These are phyloP conservation scores for Carex pumila DNA, from an alignment of 176 grass and related monocot genomes.

Conservation along the genomic window DNA sequence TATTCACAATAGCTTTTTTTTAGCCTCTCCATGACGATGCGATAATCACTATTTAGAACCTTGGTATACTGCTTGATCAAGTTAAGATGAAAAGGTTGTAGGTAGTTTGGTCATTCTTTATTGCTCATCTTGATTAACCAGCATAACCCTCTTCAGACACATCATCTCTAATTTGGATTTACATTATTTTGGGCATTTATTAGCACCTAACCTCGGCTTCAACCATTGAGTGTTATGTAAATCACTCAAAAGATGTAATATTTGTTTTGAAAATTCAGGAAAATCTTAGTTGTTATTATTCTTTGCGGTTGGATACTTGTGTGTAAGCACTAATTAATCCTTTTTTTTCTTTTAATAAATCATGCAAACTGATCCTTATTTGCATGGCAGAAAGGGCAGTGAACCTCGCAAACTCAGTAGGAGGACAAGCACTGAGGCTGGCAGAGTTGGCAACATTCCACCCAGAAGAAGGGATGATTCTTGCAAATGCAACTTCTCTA, in stretches of 20 bases:
- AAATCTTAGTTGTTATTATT: neutral
- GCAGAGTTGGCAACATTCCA: constrained; percentile 72
- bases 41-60: too few species aligned
- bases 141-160: neutral
- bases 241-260: neutral
- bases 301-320: neutral
- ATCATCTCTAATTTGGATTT: neutral
- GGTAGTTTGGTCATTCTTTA: neutral
- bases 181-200: neutral
- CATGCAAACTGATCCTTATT: neutral
- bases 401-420: constrained; percentile 62
- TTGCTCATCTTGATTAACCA: neutral
- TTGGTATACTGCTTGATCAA: neutral
- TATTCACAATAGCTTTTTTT: too few species aligned
- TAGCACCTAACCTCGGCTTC: neutral
- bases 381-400: constrained; percentile 66
- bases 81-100: neutral
- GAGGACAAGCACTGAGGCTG: constrained; percentile 62
- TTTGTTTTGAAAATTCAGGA: neutral
- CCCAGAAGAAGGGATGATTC: constrained; percentile 83
- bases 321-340: neutral
- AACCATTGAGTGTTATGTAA: neutral
- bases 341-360: neutral
- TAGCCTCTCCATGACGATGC: too few species aligned
- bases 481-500: constrained; percentile 93